These are phyloP conservation scores for Neurospora sublineolata DNA, from an alignment of 495 filamentous ascomycete genomes.

Conservation along the genomic window DNA sequence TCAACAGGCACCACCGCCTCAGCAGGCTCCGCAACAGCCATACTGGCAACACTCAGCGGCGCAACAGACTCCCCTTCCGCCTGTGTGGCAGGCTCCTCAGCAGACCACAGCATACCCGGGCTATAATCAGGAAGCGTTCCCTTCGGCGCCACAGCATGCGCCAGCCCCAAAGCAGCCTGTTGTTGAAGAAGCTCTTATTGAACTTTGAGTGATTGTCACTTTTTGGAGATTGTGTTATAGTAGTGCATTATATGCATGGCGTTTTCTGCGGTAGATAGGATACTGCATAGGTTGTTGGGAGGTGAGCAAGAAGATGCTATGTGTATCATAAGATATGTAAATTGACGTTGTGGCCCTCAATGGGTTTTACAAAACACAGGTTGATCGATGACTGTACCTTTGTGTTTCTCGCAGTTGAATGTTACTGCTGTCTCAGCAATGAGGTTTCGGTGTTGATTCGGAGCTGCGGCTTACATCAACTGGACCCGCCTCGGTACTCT, in stretches of 20 bases:
- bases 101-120: slow-evolving; percentile 35
- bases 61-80: slow-evolving; percentile 24
- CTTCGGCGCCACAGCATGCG: slow-evolving; percentile 50
- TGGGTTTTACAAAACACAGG: neutral
- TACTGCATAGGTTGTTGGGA: neutral
- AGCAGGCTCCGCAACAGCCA: slow-evolving; percentile 18
- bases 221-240: slow-evolving; percentile 32
- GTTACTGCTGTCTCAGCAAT: neutral
- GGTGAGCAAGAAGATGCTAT: neutral
- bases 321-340: neutral
- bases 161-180: slow-evolving; percentile 41
- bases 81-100: slow-evolving; percentile 34
- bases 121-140: slow-evolving; percentile 55
- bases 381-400: neutral
- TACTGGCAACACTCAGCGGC: slow-evolving; percentile 31
- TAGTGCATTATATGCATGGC: slow-evolving; percentile 18
- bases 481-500: neutral
- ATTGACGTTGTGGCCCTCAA: neutral
- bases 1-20: slow-evolving; percentile 18
- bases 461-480: neutral
- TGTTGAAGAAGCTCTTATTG: slow-evolving; percentile 87
- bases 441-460: neutral
- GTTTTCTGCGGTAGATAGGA: neutral
- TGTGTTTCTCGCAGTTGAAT: neutral
- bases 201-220: slow-evolving; percentile 40